A percentile compares a stretch with the other conserved stretches of the same genome.
phyloP scores from a whole-genome alignment of 805 yeast genomes.

The Wickerhamiella musiphila region DNA sequence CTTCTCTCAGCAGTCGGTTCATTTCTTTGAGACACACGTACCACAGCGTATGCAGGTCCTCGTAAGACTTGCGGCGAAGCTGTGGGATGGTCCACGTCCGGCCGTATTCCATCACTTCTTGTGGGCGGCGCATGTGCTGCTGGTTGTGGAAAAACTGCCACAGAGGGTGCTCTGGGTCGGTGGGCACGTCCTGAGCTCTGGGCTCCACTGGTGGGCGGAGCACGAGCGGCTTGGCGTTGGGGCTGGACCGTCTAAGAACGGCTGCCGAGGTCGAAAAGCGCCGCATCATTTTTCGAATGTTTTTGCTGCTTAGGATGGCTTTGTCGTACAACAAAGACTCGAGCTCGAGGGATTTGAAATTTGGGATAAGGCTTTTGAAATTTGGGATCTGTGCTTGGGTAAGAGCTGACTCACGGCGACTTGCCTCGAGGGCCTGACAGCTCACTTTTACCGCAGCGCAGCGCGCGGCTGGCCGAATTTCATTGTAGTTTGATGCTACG shows the following conservation, averaged over 20 bases:
- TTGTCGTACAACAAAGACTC: too few relatives aligned
- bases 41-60: conserved; percentile 86
- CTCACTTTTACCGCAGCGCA: too few relatives aligned
- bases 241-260: conserved; percentile 24
- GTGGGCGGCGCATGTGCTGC: conserved; percentile 40
- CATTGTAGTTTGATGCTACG: too few relatives aligned
- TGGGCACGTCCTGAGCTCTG: conserved; percentile 49
- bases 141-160: conserved; percentile 77
- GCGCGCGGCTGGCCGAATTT: too few relatives aligned
- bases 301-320: too few relatives aligned
- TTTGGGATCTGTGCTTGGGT: too few relatives aligned
- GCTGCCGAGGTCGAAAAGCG: conserved; percentile 5
- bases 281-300: too few relatives aligned
- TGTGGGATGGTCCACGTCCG: conserved; percentile 81
- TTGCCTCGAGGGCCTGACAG: too few relatives aligned
- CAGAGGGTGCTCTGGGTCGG: conserved; percentile 75
- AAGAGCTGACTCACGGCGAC: too few relatives aligned
- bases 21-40: conserved; percentile 70
- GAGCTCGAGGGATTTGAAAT: too few relatives aligned
- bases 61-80: conserved; percentile 76
- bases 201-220: conserved; percentile 79
- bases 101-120: conserved; percentile 28
- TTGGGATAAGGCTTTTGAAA: too few relatives aligned
- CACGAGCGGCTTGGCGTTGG: conserved; percentile 30
- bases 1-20: conserved; percentile 62